Conservation (phyloP, 768 basidiomycete species). For the Macrolepiota fuliginosa region DNA sequence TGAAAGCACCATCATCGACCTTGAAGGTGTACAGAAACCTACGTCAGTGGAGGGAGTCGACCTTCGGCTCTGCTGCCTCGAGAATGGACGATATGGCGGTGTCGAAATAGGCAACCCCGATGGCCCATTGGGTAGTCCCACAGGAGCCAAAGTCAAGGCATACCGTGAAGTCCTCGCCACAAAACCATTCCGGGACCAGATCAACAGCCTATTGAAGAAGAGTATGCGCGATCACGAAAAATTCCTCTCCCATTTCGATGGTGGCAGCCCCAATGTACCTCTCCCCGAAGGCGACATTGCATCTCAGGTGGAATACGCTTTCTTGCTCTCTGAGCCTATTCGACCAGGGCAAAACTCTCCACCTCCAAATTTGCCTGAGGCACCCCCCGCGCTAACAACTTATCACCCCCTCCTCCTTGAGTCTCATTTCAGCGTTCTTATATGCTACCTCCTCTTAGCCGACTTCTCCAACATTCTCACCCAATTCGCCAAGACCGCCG, state of each 20-base stretch:
- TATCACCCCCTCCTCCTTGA: slow-evolving; percentile 91
- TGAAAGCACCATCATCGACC: slow-evolving; percentile 64
- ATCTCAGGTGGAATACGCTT: slow-evolving; percentile 62
- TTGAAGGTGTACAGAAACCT: slow-evolving; percentile 67
- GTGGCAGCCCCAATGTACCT: slow-evolving; percentile 46
- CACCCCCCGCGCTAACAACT: slow-evolving; percentile 73
- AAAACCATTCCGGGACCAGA: slow-evolving; percentile 54
- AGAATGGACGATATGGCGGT: slow-evolving; percentile 77
- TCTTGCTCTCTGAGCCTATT: slow-evolving; percentile 62
- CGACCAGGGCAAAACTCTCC: slow-evolving; percentile 51
- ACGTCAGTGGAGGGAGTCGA: slow-evolving; percentile 68
- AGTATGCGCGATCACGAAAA: slow-evolving; percentile 82
- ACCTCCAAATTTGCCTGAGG: slow-evolving; percentile 33
- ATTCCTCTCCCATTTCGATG: slow-evolving; percentile 82
- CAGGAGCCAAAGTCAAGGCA: slow-evolving; percentile 58
- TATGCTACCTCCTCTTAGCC: slow-evolving; percentile 75
- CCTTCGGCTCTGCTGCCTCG: slow-evolving; percentile 72
- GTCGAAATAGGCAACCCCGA: slow-evolving; percentile 81
- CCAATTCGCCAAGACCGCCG: slow-evolving; percentile 63
- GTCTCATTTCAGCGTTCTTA: slow-evolving; percentile 76
- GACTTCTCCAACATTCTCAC: slow-evolving; percentile 64
- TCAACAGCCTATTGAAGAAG: slow-evolving; percentile 62
- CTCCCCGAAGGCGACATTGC: slow-evolving; percentile 43
- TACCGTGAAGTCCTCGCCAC: slow-evolving; percentile 63
- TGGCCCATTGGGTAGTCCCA: slow-evolving; percentile 64